Conservation (phyloP, 192 early-diverging fungal species). For the Dissophora globulifera region DNA sequence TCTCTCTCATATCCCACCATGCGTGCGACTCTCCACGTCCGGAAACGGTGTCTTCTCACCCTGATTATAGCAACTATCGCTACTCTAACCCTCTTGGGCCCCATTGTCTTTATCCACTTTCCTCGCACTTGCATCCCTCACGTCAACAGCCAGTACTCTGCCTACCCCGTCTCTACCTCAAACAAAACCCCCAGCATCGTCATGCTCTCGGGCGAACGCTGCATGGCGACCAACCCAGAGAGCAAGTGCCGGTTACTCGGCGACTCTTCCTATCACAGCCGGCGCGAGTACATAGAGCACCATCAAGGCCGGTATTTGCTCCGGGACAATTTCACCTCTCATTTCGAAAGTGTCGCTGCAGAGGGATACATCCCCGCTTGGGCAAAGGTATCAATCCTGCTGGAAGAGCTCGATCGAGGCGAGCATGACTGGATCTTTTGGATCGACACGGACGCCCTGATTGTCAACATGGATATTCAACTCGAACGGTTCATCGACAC, state of each 20-base stretch:
- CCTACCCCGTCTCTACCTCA: neutral
- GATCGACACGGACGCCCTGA: slow-evolving; percentile 66
- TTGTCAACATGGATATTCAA: slow-evolving; percentile 54
- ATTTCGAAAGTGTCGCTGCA: slow-evolving; percentile 12
- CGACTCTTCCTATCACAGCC: slow-evolving; percentile 11
- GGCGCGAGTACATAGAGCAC: slow-evolving; percentile 14
- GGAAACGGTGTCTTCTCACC: slow-evolving; percentile 4
- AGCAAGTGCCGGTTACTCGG: slow-evolving; percentile 10
- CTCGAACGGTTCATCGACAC: slow-evolving; percentile 57
- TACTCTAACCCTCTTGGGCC: neutral
- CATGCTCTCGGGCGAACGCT: slow-evolving; percentile 31
- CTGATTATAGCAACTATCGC: neutral
- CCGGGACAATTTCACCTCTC: slow-evolving; percentile 22
- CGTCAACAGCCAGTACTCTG: neutral
- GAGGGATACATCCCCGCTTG: slow-evolving; percentile 11
- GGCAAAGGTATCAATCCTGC: slow-evolving; percentile 20
- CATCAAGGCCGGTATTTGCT: slow-evolving; percentile 25
- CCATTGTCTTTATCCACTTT: slow-evolving; percentile 19
- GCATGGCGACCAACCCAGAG: neutral
- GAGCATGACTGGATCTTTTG: slow-evolving; percentile 64
- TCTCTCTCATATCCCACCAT: neutral
- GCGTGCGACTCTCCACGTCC: slow-evolving; percentile 2
- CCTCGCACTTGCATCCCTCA: slow-evolving; percentile 21
- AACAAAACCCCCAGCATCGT: slow-evolving; percentile 14
- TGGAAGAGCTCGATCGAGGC: slow-evolving; percentile 25